Evolutionary conservation across 306 rosid genomes (phyloP).

Genomic region (Fragaria vesca): DNA sequence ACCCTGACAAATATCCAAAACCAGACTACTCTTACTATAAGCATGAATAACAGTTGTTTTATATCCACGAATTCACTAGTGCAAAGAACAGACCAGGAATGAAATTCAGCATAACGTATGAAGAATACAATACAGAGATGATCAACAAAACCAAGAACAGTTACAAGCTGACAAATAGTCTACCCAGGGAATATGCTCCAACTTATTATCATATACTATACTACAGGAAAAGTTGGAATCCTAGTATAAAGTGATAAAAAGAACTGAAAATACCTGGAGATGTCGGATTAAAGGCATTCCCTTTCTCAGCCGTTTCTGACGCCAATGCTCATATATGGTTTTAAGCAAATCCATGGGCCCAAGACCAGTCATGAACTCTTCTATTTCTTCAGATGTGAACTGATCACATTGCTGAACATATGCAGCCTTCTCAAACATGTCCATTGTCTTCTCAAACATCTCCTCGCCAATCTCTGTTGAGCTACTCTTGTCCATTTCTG

Average conservation of each 20-base stretch:
- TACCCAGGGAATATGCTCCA: not conserved
- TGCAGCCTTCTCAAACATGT: constrained; percentile 89
- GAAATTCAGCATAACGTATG: not conserved
- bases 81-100: not conserved
- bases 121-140: not conserved
- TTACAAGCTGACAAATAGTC: not conserved
- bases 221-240: not conserved
- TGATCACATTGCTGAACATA: constrained; percentile 55
- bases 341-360: constrained; percentile 45
- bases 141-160: constrained; percentile 3
- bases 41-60: not conserved
- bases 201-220: not conserved
- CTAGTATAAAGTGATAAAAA: not conserved
- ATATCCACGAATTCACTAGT: not conserved
- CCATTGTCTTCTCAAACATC: constrained; percentile 77
- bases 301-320: constrained; percentile 59
- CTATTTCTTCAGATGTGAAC: constrained; percentile 73
- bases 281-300: constrained; percentile 90
- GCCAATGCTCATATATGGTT: constrained; percentile 75
- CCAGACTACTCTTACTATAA: not conserved
- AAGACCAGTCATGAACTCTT: constrained; percentile 52
- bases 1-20: not conserved
- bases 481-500: constrained; percentile 33
- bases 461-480: constrained; percentile 48
- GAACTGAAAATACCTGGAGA: constrained; percentile 66